Percentiles rank a stretch among this genome's conserved stretches.
These are phyloP conservation scores for Orobanche coerulescens DNA, from an alignment of 257 asterid species.

Conservation along the genomic window DNA sequence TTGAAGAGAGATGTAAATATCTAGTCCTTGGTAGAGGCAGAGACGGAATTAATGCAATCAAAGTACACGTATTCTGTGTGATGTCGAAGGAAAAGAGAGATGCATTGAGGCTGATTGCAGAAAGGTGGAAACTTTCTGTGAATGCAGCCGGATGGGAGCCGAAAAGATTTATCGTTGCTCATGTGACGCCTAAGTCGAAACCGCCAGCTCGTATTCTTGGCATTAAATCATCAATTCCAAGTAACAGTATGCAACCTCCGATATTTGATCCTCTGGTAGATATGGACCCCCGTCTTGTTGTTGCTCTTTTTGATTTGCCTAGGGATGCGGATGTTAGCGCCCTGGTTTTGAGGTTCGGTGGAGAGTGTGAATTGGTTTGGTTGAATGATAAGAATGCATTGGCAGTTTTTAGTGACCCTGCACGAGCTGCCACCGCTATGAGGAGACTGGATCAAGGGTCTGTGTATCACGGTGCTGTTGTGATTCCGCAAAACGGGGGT, in stretches of 20 bases:
- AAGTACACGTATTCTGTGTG: constrained; percentile 83
- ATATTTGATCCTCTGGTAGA: constrained; percentile 66
- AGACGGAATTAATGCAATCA: constrained; percentile 56
- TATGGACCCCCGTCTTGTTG: constrained; percentile 97
- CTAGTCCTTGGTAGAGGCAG: constrained; percentile 78
- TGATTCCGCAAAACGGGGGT: constrained; percentile 42
- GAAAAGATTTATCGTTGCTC: constrained; percentile 68
- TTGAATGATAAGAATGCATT: constrained; percentile 91
- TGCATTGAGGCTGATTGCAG: constrained; percentile 77
- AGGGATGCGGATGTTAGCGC: constrained; percentile 95
- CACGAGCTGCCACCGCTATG: constrained; percentile 94
- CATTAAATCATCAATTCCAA: constrained; percentile 35
- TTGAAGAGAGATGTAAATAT: constrained; percentile 85
- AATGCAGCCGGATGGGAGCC: constrained; percentile 98
- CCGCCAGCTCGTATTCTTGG: constrained; percentile 85
- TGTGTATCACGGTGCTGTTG: constrained; percentile 70
- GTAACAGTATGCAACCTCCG: constrained; percentile 59
- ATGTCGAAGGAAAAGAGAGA: constrained; percentile 89
- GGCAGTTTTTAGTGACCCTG: constrained; percentile 90
- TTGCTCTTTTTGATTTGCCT: constrained; percentile 79
- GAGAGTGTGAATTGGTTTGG: constrained; percentile 97
- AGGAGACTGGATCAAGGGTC: constrained; percentile 98
- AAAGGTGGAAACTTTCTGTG: constrained; percentile 90
- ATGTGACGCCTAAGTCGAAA: constrained; percentile 79
- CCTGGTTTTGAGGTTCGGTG: constrained; percentile 83